These are phyloP conservation scores for Pleodorina starrii DNA, from an alignment of 139 green algal species.

Conservation along the genomic window DNA sequence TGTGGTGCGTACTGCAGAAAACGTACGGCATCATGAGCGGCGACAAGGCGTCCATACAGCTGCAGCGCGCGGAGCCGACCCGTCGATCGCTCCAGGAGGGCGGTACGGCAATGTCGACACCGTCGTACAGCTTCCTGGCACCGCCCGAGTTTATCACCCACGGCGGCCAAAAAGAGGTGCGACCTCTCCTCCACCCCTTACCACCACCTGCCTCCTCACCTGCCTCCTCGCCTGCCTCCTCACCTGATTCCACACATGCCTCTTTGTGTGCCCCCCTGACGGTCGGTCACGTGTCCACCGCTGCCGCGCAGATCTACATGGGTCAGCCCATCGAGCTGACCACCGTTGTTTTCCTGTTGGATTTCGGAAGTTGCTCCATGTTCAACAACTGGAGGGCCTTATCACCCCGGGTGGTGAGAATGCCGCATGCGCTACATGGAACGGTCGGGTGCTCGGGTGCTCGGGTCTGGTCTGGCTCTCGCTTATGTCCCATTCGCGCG, in stretches of 20 bases:
- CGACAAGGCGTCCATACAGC: background rate
- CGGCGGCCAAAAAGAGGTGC: background rate
- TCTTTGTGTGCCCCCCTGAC: too few species aligned
- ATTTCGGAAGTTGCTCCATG: background rate
- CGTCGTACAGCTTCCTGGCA: background rate
- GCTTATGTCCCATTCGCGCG: too few species aligned
- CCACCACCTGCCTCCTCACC: background rate
- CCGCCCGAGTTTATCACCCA: background rate
- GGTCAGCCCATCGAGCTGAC: background rate
- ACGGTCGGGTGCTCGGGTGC: too few species aligned
- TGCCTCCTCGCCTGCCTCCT: background rate
- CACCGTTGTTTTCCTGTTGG: background rate
- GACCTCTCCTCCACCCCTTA: background rate
- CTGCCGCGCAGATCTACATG: conserved; percentile 9
- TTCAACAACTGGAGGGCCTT: too few species aligned
- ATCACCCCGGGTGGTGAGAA: too few species aligned
- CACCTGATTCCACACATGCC: background rate
- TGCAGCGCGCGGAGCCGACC: too few species aligned
- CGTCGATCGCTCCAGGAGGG: too few species aligned
- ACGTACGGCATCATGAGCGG: background rate
- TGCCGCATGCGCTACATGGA: too few species aligned
- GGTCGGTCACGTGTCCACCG: background rate
- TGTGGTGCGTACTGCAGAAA: too few species aligned
- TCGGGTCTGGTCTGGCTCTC: too few species aligned
- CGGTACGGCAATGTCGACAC: too few species aligned